A percentile compares a stretch with the other conserved stretches of the same genome.
phyloP scores from a whole-genome alignment of 441 rosid species.

The Theobroma grandiflorum region DNA sequence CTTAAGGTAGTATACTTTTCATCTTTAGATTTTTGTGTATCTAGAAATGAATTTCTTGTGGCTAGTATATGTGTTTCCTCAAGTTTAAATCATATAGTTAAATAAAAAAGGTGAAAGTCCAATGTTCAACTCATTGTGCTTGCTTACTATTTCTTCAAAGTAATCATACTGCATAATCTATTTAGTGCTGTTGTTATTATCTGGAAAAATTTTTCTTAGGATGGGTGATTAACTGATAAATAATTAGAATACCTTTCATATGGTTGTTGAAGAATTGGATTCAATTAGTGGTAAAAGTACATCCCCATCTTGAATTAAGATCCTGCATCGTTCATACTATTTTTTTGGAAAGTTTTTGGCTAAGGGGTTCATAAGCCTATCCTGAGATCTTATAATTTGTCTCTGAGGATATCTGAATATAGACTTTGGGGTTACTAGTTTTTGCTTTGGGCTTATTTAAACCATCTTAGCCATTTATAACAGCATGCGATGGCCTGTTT shows the following conservation, averaged over 20 bases:
- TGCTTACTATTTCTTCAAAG: not conserved
- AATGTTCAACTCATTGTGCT: not conserved
- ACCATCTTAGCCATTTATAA: not conserved
- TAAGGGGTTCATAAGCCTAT: not conserved
- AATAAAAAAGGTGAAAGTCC: not conserved
- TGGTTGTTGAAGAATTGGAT: not conserved
- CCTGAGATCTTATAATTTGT: not conserved
- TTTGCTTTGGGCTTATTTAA: not conserved
- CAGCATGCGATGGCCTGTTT: not conserved
- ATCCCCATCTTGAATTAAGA: not conserved
- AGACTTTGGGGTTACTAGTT: not conserved
- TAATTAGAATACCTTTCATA: not conserved
- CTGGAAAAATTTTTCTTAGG: not conserved
- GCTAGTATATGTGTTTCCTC: not conserved
- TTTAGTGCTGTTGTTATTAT: not conserved
- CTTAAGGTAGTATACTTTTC: slow-evolving; percentile 62
- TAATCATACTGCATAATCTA: not conserved
- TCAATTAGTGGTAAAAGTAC: not conserved
- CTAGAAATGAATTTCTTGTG: not conserved
- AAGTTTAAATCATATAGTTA: not conserved
- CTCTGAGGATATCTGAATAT: not conserved
- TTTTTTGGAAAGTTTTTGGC: not conserved
- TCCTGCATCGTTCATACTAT: not conserved
- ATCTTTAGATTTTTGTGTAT: not conserved
- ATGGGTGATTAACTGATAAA: not conserved